These are phyloP conservation scores for Entomophthora muscae DNA, from an alignment of 371 early-diverging fungal genomes.

Conservation along the genomic window DNA sequence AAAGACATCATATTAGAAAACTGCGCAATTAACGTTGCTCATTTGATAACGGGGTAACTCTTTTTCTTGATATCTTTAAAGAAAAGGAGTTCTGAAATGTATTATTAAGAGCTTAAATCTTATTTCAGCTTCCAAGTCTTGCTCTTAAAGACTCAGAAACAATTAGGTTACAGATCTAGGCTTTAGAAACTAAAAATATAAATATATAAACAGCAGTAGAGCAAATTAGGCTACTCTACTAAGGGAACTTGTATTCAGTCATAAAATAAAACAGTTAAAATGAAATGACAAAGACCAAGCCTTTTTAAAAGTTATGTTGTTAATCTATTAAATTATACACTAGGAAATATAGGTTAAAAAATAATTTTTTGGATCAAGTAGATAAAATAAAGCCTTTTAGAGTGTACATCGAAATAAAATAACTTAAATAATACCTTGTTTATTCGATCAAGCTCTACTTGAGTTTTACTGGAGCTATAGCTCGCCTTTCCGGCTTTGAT, in stretches of 20 bases:
- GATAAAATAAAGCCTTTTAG: not conserved
- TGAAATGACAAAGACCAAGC: not conserved
- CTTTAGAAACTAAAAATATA: not conserved
- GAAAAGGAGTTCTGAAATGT: no score
- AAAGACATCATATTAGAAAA: not conserved
- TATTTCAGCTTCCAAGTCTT: no score
- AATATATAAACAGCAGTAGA: no score
- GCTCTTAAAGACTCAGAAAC: no score
- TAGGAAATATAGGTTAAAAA: not conserved
- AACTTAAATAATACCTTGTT: not conserved
- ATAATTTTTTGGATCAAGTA: no score
- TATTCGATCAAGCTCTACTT: not conserved
- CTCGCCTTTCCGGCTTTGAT: not conserved
- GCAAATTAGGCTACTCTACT: not conserved
- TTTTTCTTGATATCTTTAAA: not conserved
- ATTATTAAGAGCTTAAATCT: no score
- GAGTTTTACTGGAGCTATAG: not conserved
- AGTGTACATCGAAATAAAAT: not conserved
- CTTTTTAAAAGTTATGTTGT: not conserved
- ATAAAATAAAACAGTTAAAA: not conserved
- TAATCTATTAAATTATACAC: not conserved
- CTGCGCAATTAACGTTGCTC: not conserved
- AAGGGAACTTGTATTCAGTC: not conserved
- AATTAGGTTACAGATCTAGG: not conserved
- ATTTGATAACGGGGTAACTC: not conserved